A percentile compares a stretch with the other conserved stretches of the same genome.
phyloP scores from a whole-genome alignment of 768 basidiomycete genomes.

The Suillus tomentosus region DNA sequence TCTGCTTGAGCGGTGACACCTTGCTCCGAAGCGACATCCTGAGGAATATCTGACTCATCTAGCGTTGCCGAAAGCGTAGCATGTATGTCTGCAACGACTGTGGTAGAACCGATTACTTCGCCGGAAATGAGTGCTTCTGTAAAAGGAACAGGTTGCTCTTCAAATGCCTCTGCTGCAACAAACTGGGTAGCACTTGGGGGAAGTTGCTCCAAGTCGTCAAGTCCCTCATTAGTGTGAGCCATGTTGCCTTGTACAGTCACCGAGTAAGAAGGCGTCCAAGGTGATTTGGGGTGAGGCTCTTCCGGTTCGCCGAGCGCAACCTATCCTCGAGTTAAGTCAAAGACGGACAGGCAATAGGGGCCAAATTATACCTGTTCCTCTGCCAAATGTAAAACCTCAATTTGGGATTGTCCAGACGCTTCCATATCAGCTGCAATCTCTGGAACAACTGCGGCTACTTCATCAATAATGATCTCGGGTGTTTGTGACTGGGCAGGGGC shows the following conservation, averaged over 20 bases:
- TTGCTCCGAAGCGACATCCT: not conserved
- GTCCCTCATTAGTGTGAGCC: constrained; percentile 13
- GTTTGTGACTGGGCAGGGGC: not conserved
- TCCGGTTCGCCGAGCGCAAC: not conserved
- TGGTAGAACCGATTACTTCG: not conserved
- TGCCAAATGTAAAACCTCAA: not conserved
- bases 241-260: constrained; percentile 43
- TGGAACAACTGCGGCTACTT: constrained; percentile 4
- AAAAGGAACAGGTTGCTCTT: constrained; percentile 1
- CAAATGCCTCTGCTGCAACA: not conserved
- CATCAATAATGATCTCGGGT: constrained; percentile 9
- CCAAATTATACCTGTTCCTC: not conserved
- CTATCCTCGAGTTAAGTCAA: not conserved
- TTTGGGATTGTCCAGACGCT: not conserved
- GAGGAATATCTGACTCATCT: not conserved
- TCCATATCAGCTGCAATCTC: not conserved
- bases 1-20: constrained; percentile 1
- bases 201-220: constrained; percentile 15
- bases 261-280: constrained; percentile 46
- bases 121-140: not conserved
- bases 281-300: constrained; percentile 16
- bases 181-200: constrained; percentile 3
- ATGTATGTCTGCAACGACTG: not conserved
- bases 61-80: not conserved
- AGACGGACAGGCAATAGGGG: not conserved